A percentile compares a stretch with the other conserved stretches of the same genome.
These are phyloP conservation scores for Sphaerulina populicola DNA, from an alignment of 2,329 filamentous ascomycete species.

Conservation along the genomic window DNA sequence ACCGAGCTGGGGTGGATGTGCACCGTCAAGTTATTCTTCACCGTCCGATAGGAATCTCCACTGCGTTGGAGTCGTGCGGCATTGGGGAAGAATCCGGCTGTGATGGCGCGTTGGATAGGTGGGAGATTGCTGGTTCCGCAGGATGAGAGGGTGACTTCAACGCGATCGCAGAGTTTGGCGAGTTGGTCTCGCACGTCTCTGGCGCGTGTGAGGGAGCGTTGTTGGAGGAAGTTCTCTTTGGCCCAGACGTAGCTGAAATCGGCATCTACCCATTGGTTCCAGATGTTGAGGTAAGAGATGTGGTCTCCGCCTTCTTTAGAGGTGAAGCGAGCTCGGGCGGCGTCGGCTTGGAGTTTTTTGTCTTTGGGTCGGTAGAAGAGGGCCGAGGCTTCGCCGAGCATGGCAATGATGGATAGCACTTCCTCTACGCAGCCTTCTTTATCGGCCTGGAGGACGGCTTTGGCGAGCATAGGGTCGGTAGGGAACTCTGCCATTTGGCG, in stretches of 20 bases:
- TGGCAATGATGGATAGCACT: constrained; percentile 84
- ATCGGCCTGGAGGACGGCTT: constrained; percentile 78
- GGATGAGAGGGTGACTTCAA: constrained; percentile 64
- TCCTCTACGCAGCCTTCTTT: constrained; percentile 91
- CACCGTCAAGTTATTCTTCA: constrained; percentile 82
- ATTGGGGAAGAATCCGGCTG: constrained; percentile 89
- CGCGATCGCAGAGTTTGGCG: constrained; percentile 81
- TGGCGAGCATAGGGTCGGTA: constrained; percentile 82
- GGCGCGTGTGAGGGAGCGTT: constrained; percentile 77
- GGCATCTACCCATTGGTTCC: constrained; percentile 88
- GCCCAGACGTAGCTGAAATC: constrained; percentile 85
- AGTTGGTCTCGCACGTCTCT: constrained; percentile 90
- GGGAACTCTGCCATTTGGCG: constrained; percentile 94
- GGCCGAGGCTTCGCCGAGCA: constrained; percentile 79
- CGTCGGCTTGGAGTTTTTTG: constrained; percentile 93
- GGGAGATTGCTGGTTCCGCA: constrained; percentile 62
- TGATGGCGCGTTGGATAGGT: constrained; percentile 79
- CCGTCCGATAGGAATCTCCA: constrained; percentile 80
- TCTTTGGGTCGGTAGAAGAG: constrained; percentile 94
- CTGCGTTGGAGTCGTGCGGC: constrained; percentile 74
- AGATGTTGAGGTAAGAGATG: constrained; percentile 80
- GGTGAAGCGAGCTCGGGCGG: constrained; percentile 79
- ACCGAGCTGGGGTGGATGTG: constrained; percentile 87
- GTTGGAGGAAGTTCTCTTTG: constrained; percentile 87
- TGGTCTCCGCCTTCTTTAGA: constrained; percentile 88